Evolutionary conservation across 306 rosid genomes (phyloP), one percentile per base, ranked within the genome.

Genomic region (Lablab purpureus): DNA sequence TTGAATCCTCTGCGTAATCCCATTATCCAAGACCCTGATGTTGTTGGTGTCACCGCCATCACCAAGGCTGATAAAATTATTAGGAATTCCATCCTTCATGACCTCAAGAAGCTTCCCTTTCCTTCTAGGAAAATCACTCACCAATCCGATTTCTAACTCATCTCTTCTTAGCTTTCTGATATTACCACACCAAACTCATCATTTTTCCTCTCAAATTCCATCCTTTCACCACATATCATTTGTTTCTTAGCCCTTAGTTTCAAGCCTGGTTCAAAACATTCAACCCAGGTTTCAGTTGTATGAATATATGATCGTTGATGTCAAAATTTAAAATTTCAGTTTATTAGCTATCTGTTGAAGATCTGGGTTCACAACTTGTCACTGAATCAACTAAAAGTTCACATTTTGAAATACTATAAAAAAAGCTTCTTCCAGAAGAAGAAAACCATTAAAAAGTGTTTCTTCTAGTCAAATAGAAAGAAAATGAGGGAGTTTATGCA

Each of bases 1-100:
- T 59, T 94, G 83, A 91, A 94, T 58, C 99, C 99, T 1, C 25
- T 86, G 79, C 84, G 73, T 14, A 92, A 91, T 43, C 90, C 97
- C 0, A 69, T 94, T 86, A 73, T 94, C 8, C 97, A 94, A 45
- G 99, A 94, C 50, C 99, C 97, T 13, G 99, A 94, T 67, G 84
- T 75, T 36, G 21, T 81, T 45, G 97, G 92, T 8, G 72, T 84
- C 52, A 82, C 90, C 13, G 85, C 86, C 9, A 18, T 92, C 21
- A 92, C 93, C 0, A 91, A 75, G 14, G 84, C 91, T 12, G 99
- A 95, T 76, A 80, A 79, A 64, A 50, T 87, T 58, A 58, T 91
- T 69, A 93, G 86, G 68, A 95, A 87, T 60, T 85, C 76, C 25
- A 27, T 91, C 70, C 21, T 90, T 5, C 63, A 75, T 60, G 86